Conservation (phyloP, 208 protist genomes). For the Trypanosoma conorhini region DNA sequence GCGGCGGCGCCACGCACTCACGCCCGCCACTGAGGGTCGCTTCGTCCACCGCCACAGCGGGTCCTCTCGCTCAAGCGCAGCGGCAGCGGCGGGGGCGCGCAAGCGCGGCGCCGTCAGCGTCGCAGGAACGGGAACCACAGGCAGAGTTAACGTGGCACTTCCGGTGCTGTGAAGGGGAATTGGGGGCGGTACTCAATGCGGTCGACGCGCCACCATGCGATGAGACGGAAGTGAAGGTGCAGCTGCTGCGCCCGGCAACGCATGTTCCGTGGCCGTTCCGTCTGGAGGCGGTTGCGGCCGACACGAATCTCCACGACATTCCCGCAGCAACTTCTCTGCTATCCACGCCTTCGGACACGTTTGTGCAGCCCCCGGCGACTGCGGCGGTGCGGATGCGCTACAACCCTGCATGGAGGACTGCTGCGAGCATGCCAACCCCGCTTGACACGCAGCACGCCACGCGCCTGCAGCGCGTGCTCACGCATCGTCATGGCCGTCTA, state of each 20-base stretch:
- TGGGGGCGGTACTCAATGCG: background rate
- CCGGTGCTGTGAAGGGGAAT: conserved; percentile 15
- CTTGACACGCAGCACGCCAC: conserved; percentile 15
- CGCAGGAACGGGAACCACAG: background rate
- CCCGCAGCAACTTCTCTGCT: too few relatives aligned
- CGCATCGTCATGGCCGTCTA: background rate
- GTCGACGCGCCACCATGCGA: conserved; percentile 1
- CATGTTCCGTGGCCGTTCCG: conserved; percentile 29
- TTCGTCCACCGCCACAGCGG: background rate
- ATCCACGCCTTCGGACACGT: background rate
- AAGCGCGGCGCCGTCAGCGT: background rate
- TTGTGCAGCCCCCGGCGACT: background rate
- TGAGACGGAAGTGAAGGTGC: conserved; percentile 17
- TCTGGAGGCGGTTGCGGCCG: background rate
- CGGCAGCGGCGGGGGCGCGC: background rate
- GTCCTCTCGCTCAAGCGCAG: background rate
- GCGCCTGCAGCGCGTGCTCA: conserved; percentile 13
- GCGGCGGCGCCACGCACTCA: background rate
- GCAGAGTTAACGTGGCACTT: conserved; percentile 14
- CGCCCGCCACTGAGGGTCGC: background rate
- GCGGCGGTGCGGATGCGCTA: conserved; percentile 14
- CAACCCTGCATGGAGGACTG: conserved; percentile 9
- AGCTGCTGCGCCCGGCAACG: conserved; percentile 20
- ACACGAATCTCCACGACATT: background rate
- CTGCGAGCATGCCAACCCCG: background rate